Percentiles rank a stretch among this genome's conserved stretches.
These are phyloP conservation scores for Moricandia moricandioides DNA, from an alignment of 345 rosid genomes.

Conservation along the genomic window DNA sequence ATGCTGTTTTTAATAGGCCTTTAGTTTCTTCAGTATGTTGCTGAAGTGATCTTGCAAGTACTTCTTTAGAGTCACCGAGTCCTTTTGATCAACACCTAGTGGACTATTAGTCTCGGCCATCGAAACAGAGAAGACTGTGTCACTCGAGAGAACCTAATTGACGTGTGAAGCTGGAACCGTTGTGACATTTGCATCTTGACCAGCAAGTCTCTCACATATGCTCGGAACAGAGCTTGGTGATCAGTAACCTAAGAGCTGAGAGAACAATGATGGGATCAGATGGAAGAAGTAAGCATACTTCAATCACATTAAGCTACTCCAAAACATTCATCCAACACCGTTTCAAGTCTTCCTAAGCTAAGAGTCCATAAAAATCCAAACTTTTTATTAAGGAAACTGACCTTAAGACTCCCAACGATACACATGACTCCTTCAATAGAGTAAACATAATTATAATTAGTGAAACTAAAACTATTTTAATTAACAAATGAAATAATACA, in stretches of 20 bases:
- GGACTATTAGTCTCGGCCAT: too few relatives aligned
- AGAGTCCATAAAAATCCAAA: background rate
- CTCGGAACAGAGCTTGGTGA: background rate
- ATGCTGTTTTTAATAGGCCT: too few relatives aligned
- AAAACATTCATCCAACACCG: too few relatives aligned
- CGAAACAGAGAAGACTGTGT: slow-evolving; percentile 72
- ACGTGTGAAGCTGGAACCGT: too few relatives aligned
- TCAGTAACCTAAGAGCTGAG: background rate
- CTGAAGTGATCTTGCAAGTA: background rate
- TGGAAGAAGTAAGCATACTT: too few relatives aligned
- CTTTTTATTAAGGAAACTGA: slow-evolving; percentile 1
- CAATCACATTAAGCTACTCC: too few relatives aligned
- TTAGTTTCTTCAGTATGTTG: too few relatives aligned
- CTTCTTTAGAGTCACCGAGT: slow-evolving; percentile 45
- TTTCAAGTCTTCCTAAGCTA: background rate
- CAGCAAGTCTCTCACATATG: too few relatives aligned
- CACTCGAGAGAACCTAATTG: slow-evolving; percentile 95
- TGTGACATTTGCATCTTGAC: too few relatives aligned
- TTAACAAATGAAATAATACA: background rate
- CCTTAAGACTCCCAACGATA: slow-evolving; percentile 89
- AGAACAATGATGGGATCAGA: background rate
- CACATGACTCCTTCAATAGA: slow-evolving; percentile 11
- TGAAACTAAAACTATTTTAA: background rate
- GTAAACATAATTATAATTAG: background rate
- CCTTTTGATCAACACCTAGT: slow-evolving; percentile 34